These are phyloP conservation scores for Cryptococcus sp. DNA, from an alignment of 1,284 basidiomycete species.

Conservation along the genomic window DNA sequence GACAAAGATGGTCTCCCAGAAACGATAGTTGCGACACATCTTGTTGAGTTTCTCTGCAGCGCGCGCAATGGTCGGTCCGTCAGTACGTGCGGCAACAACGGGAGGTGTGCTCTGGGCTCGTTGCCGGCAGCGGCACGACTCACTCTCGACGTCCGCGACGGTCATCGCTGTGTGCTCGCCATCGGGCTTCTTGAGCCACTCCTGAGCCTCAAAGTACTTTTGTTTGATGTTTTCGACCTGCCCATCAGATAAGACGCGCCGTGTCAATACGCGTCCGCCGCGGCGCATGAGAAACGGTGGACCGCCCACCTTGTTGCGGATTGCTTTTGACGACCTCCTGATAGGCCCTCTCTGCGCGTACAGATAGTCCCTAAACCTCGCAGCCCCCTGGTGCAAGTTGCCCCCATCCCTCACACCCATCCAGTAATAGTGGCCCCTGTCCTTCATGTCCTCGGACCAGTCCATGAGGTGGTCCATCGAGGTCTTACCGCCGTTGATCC, in stretches of 20 bases:
- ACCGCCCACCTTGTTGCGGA: neutral
- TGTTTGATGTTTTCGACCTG: conserved; percentile 2
- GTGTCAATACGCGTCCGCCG: neutral
- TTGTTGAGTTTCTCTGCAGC: conserved; percentile 1
- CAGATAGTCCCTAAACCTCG: conserved; percentile 3
- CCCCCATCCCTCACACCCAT: conserved; percentile 6
- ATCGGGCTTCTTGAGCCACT: conserved; percentile 1
- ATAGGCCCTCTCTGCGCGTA: conserved; percentile 2
- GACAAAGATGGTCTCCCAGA: conserved; percentile 5
- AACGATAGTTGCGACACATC: conserved; percentile 3
- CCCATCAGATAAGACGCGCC: too few relatives aligned
- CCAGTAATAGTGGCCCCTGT: conserved; percentile 3
- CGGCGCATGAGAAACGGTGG: neutral
- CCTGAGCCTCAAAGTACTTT: conserved; percentile 3
- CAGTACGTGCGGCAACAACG: too few relatives aligned
- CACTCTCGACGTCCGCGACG: conserved; percentile 2
- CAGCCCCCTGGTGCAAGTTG: conserved; percentile 2
- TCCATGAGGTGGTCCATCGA: conserved; percentile 3
- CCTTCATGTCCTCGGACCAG: conserved; percentile 5
- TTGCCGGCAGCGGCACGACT: neutral
- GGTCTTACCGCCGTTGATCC: neutral
- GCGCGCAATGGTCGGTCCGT: too few relatives aligned
- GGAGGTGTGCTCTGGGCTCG: too few relatives aligned
- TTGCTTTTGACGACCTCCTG: conserved; percentile 1
- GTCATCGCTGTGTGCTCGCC: conserved; percentile 1